Conservation (phyloP, 2,329 filamentous ascomycete genomes). For the Peltaster fructicola region DNA sequence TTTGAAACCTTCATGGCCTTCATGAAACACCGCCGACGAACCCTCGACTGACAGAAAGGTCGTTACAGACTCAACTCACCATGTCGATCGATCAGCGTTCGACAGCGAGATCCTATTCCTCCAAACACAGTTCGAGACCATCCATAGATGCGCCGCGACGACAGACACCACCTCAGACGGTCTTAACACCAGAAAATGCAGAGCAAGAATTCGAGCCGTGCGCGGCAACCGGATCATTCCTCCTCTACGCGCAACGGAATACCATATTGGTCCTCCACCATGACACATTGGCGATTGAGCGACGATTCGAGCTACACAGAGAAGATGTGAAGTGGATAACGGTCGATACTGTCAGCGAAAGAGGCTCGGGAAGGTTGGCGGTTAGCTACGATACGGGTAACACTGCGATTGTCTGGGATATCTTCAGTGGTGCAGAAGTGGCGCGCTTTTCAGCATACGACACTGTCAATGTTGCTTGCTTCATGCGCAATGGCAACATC, state of each 20-base stretch:
- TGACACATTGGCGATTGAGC: slow-evolving; percentile 76
- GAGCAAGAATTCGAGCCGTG: slow-evolving; percentile 59
- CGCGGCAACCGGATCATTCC: slow-evolving; percentile 76
- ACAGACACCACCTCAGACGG: slow-evolving; percentile 23
- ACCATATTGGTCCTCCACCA: slow-evolving; percentile 78
- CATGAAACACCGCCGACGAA: slow-evolving; percentile 10
- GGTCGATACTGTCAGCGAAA: slow-evolving; percentile 81
- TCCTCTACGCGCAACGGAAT: slow-evolving; percentile 72
- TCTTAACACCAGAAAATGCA: slow-evolving; percentile 27
- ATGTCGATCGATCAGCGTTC: slow-evolving; percentile 28
- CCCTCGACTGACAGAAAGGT: slow-evolving; percentile 5
- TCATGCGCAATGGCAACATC: slow-evolving; percentile 95
- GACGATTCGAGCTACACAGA: slow-evolving; percentile 65
- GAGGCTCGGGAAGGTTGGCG: slow-evolving; percentile 66
- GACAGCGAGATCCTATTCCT: slow-evolving; percentile 22
- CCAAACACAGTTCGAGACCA: slow-evolving; percentile 16
- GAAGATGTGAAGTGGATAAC: slow-evolving; percentile 71
- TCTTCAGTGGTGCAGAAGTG: slow-evolving; percentile 78
- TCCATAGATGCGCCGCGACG: too few relatives aligned
- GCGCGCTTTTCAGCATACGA: slow-evolving; percentile 88
- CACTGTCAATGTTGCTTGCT: slow-evolving; percentile 64
- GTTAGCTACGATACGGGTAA: slow-evolving; percentile 86
- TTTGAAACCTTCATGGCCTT: too few relatives aligned
- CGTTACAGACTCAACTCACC: too few relatives aligned
- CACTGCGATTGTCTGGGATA: slow-evolving; percentile 91